Evolutionary conservation across 140 eudicot species (phyloP).

Genomic region (Anethum foeniculum): DNA sequence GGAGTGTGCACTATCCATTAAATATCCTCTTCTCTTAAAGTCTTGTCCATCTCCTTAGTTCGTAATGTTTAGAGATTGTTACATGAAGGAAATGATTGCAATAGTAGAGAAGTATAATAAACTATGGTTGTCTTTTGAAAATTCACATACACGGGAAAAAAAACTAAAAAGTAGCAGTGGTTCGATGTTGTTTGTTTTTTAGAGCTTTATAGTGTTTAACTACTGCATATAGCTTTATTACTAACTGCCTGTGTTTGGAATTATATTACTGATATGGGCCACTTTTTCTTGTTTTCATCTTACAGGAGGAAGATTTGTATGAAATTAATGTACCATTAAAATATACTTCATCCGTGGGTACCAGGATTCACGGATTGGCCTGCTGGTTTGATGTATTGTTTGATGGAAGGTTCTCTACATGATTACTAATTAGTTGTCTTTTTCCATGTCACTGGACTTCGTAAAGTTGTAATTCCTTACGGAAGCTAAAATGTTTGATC

Average conservation of each 20-base stretch:
- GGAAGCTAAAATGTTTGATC: slow-evolving; percentile 7
- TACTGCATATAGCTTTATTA: not conserved
- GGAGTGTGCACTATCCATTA: not conserved
- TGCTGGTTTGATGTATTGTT: slow-evolving; percentile 97
- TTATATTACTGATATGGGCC: not conserved
- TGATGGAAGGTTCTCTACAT: slow-evolving; percentile 62
- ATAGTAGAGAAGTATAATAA: not conserved
- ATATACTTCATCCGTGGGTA: slow-evolving; percentile 73
- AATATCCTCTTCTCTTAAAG: not conserved
- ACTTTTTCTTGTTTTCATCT: not conserved
- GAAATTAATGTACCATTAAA: slow-evolving; percentile 75
- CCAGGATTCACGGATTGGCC: slow-evolving; percentile 90
- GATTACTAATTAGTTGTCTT: not conserved
- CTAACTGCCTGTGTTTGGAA: not conserved
- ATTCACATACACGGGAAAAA: not conserved
- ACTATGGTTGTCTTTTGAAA: not conserved
- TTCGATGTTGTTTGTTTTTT: not conserved
- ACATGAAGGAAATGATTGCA: not conserved
- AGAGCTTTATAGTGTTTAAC: not conserved
- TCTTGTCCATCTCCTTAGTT: not conserved
- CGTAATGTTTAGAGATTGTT: not conserved
- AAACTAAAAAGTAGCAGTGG: not conserved
- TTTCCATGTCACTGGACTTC: not conserved
- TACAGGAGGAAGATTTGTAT: slow-evolving; percentile 87
- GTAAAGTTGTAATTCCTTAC: slow-evolving; percentile 4